phyloP scores from a whole-genome alignment of 805 yeast genomes.

The Scheffersomyces amazonensis region DNA sequence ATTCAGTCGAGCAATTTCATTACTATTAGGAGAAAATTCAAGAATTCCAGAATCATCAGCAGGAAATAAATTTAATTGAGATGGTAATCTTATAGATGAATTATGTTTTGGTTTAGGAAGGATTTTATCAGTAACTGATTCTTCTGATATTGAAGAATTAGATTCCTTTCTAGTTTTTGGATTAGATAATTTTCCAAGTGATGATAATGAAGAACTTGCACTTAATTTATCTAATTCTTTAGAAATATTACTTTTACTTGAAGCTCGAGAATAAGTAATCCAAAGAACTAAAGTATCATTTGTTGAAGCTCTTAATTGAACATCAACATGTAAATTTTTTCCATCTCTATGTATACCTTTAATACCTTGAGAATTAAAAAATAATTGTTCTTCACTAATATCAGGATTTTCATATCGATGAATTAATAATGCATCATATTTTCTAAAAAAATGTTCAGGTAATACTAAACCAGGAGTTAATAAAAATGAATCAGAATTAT shows the following conservation, averaged over 20 bases:
- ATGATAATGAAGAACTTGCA: constrained; percentile 12
- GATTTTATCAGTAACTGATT: neutral
- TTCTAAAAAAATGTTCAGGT: constrained; percentile 89
- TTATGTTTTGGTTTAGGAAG: neutral
- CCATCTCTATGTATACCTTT: constrained; percentile 74
- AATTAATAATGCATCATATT: constrained; percentile 47
- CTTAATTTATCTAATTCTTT: constrained; percentile 24
- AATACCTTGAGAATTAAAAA: constrained; percentile 63
- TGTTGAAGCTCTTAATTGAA: constrained; percentile 73
- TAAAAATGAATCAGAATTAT: constrained; percentile 16
- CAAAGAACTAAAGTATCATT: constrained; percentile 64
- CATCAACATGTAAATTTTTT: constrained; percentile 59
- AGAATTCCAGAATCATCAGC: constrained; percentile 27
- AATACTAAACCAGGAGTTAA: constrained; percentile 68
- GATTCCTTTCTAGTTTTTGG: constrained; percentile 2
- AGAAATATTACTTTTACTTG: constrained; percentile 15
- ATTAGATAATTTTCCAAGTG: neutral
- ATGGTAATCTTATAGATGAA: constrained; percentile 35
- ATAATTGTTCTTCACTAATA: constrained; percentile 44
- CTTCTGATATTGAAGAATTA: neutral
- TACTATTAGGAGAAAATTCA: constrained; percentile 24
- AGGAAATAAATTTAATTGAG: constrained; percentile 46
- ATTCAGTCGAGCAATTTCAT: constrained; percentile 23
- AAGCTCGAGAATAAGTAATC: constrained; percentile 75
- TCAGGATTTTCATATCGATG: constrained; percentile 12